A percentile compares a stretch with the other conserved stretches of the same genome.
These are phyloP conservation scores for Paramecium caudatum DNA, from an alignment of 73 alveolate species.

Conservation along the genomic window DNA sequence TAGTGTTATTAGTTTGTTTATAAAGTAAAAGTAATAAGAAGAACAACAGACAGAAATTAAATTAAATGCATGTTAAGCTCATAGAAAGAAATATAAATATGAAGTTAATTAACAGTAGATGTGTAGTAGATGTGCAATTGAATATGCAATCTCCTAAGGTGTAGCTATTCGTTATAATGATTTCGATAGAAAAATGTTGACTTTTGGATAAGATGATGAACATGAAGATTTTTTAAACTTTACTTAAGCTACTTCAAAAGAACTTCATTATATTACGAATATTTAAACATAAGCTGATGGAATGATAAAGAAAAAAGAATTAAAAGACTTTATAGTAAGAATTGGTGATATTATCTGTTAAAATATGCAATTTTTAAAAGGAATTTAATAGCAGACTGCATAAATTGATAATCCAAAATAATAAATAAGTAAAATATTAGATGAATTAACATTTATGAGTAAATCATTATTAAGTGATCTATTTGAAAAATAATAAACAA, in stretches of 20 bases:
- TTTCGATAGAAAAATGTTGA: constrained; percentile 53
- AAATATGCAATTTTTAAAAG: constrained; percentile 35
- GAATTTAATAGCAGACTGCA: neutral
- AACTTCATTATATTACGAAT: neutral
- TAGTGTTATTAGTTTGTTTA: constrained; percentile 40
- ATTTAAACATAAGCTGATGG: constrained; percentile 22
- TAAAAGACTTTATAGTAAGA: constrained; percentile 37
- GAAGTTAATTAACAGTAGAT: constrained; percentile 39
- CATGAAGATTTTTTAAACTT: constrained; percentile 49
- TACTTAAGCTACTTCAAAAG: constrained; percentile 20
- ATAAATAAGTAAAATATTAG: constrained; percentile 9
- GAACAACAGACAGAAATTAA: constrained; percentile 24
- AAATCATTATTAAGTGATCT: neutral
- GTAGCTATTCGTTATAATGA: neutral
- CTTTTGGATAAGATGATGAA: constrained; percentile 64
- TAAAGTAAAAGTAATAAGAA: constrained; percentile 49
- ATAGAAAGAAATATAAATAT: constrained; percentile 50
- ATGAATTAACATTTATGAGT: neutral
- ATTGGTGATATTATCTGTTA: constrained; percentile 54
- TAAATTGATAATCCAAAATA: neutral
- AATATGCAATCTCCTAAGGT: constrained; percentile 47
- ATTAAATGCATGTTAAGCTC: constrained; percentile 44
- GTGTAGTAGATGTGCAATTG: constrained; percentile 67
- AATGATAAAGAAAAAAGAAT: constrained; percentile 40
- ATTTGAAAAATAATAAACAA: constrained; percentile 25